phyloP scores from a whole-genome alignment of 75 land plant genomes.

The Picea sitchensis region DNA sequence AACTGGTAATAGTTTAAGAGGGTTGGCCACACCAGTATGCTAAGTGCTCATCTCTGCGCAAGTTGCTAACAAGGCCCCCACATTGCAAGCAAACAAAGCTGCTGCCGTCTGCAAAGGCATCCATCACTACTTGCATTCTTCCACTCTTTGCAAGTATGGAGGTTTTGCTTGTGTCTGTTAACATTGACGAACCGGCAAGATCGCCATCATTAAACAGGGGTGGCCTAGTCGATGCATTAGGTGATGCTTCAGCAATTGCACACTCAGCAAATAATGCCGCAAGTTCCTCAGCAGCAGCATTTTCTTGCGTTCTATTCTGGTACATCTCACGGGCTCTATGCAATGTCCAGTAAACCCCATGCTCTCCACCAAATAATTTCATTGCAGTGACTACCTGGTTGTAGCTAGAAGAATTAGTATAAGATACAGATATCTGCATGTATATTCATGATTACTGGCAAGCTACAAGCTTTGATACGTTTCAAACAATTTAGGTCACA shows the following conservation, averaged over 20 bases:
- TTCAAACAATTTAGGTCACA: too few species aligned
- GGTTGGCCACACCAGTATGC: conserved; percentile 69
- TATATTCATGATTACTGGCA: too few species aligned
- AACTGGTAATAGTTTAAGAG: too few species aligned
- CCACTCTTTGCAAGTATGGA: conserved; percentile 83
- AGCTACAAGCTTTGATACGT: too few species aligned
- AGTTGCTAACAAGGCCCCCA: conserved; percentile 83
- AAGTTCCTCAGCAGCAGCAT: conserved; percentile 60
- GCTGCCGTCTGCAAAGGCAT: conserved; percentile 90
- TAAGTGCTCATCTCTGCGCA: conserved; percentile 78
- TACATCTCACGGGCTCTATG: conserved; percentile 77
- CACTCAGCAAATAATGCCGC: conserved; percentile 90
- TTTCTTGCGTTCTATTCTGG: conserved; percentile 41
- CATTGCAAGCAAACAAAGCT: conserved; percentile 87
- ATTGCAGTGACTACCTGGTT: conserved; percentile 74
- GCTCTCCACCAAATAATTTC: conserved; percentile 62
- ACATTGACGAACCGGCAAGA: neutral
- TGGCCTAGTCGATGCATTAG: neutral
- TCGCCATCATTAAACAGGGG: neutral
- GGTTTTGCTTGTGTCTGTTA: conserved; percentile 18
- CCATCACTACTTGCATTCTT: conserved; percentile 72
- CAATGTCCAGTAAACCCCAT: conserved; percentile 53
- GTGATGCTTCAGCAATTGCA: conserved; percentile 74
- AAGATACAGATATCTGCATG: too few species aligned
- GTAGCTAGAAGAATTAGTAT: too few species aligned